These are phyloP conservation scores for Chlamydomonas applanata DNA, from an alignment of 139 green algal species.

Conservation along the genomic window DNA sequence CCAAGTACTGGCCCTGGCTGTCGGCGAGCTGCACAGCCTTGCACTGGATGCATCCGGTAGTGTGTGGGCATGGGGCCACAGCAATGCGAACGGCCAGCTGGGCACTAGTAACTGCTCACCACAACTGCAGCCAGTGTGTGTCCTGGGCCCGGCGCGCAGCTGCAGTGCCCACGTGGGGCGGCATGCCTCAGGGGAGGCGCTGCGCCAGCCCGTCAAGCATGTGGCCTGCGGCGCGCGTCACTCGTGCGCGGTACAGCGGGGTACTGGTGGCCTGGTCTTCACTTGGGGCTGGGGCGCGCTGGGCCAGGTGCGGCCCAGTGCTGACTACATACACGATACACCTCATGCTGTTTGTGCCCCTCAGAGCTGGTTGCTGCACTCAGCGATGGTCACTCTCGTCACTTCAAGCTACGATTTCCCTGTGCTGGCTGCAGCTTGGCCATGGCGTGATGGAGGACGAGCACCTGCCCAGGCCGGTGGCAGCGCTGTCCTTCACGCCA, in stretches of 20 bases:
- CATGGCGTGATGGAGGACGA: too few relatives aligned
- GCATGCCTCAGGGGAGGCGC: background rate
- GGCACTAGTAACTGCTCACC: background rate
- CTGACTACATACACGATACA: too few relatives aligned
- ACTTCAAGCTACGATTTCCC: too few relatives aligned
- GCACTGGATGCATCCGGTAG: background rate
- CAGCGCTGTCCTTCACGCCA: background rate
- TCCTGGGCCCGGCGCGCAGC: background rate
- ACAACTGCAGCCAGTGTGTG: background rate
- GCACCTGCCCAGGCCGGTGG: background rate
- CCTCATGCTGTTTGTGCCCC: too few relatives aligned
- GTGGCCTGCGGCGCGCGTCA: background rate
- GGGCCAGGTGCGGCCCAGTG: background rate
- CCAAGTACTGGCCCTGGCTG: background rate
- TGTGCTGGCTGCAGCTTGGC: too few relatives aligned
- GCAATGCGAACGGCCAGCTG: background rate
- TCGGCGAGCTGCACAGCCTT: constrained; percentile 2
- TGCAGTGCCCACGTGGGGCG: background rate
- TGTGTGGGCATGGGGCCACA: background rate
- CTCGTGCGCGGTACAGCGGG: background rate
- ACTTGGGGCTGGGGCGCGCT: constrained; percentile 5
- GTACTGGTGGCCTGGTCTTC: background rate
- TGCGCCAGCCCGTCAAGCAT: background rate
- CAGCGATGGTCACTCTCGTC: too few relatives aligned
- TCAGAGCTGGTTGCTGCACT: too few relatives aligned